Conservation (phyloP, 169 alveolate species). For the Plasmodium vinckei region DNA sequence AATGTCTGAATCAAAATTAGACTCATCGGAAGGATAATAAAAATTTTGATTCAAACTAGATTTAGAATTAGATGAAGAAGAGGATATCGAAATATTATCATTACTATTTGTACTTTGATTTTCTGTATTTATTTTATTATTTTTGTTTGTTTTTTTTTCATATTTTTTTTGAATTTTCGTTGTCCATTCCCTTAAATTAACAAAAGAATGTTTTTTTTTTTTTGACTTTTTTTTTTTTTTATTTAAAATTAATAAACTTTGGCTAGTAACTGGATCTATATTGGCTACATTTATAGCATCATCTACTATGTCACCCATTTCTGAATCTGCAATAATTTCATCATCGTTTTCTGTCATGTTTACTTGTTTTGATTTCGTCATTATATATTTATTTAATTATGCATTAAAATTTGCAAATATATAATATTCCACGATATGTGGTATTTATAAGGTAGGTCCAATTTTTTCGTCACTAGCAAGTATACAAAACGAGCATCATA, state of each 20-base stretch:
- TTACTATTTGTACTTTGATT: not conserved
- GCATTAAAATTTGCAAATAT: no score
- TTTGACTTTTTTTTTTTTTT: constrained; percentile 13
- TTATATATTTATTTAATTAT: no score
- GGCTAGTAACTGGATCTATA: no score
- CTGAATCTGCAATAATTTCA: no score
- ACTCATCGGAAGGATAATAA: constrained; percentile 35
- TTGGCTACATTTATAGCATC: no score
- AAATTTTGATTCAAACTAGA: constrained; percentile 27
- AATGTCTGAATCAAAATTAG: constrained; percentile 49
- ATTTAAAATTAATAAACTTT: not conserved
- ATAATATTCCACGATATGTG: no score
- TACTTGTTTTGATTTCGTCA: no score
- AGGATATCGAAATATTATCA: constrained; percentile 6
- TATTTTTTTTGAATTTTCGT: constrained; percentile 32
- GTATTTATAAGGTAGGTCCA: no score
- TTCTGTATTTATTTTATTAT: not conserved
- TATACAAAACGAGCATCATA: not conserved
- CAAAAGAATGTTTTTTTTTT: constrained; percentile 17
- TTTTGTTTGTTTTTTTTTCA: constrained; percentile 21
- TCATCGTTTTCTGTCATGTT: no score
- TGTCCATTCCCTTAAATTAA: constrained; percentile 66
- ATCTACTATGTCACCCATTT: no score
- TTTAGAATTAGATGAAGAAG: constrained; percentile 53
- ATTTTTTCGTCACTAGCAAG: not conserved